Evolutionary conservation across 2,329 filamentous ascomycete genomes (phyloP).

Genomic region (Fusarium guadeloupense): DNA sequence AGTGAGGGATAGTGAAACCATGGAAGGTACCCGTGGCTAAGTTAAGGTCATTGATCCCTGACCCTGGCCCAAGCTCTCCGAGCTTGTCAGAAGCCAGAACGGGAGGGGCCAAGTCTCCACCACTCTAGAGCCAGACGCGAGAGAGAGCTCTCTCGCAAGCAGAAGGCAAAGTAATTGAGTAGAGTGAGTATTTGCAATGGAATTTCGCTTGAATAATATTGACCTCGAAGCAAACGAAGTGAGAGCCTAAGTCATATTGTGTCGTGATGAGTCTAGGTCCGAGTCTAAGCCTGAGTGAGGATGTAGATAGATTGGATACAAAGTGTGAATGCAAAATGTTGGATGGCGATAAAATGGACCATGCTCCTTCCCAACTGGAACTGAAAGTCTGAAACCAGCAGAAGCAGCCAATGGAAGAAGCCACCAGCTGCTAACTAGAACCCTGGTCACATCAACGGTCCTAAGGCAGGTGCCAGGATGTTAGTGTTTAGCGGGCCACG

Average conservation of each 20-base stretch:
- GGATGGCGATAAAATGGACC: constrained; percentile 29
- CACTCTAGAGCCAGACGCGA: too few species aligned
- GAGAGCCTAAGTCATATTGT: not conserved
- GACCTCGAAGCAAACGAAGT: not conserved
- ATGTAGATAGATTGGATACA: constrained; percentile 14
- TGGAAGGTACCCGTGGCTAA: constrained; percentile 7
- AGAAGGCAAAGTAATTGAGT: not conserved
- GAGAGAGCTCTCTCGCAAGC: not conserved
- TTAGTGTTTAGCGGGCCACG: constrained; percentile 26
- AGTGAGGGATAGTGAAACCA: constrained; percentile 11
- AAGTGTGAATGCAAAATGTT: constrained; percentile 17
- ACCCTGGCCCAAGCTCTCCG: constrained; percentile 30
- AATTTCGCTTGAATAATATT: too few species aligned
- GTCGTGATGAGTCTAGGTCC: not conserved
- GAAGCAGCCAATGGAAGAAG: constrained; percentile 18
- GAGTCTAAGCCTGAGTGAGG: not conserved
- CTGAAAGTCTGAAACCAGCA: constrained; percentile 35
- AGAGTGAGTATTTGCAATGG: too few species aligned
- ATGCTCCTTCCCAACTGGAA: constrained; percentile 38
- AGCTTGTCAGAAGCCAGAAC: constrained; percentile 37
- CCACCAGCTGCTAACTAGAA: constrained; percentile 1
- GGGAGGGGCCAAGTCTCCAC: constrained; percentile 19
- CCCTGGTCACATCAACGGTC: constrained; percentile 34
- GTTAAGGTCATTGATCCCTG: constrained; percentile 5
- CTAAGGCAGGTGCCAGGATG: constrained; percentile 27